Evolutionary conservation across 73 alveolate species (phyloP).

Genomic region (Blepharisma stoltei): DNA sequence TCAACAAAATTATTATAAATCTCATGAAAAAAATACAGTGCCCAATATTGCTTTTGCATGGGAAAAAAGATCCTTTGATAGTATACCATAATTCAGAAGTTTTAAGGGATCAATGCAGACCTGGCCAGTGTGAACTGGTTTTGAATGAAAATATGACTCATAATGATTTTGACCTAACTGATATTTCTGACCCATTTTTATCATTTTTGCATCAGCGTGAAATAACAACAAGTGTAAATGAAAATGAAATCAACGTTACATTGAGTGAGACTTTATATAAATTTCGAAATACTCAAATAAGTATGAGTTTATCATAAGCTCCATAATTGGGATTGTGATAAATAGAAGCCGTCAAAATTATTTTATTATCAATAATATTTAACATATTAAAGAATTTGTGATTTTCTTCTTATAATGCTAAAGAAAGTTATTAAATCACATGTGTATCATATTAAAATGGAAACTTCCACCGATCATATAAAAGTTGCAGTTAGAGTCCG

Average conservation of each 20-base stretch:
- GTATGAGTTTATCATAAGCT: too few relatives aligned
- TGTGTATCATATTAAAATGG: too few relatives aligned
- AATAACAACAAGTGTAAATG: slow-evolving; percentile 17
- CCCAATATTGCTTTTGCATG: slow-evolving; percentile 76
- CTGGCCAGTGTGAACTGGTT: slow-evolving; percentile 56
- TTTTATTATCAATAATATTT: too few relatives aligned
- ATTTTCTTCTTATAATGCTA: too few relatives aligned
- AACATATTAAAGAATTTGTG: too few relatives aligned
- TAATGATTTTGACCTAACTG: slow-evolving; percentile 77
- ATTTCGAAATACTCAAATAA: too few relatives aligned
- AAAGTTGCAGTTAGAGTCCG: slow-evolving; percentile 53
- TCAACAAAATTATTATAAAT: too few relatives aligned
- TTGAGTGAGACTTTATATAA: too few relatives aligned
- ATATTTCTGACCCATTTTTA: slow-evolving; percentile 67
- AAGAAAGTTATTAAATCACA: too few relatives aligned
- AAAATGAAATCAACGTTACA: too few relatives aligned
- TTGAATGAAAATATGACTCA: slow-evolving; percentile 80
- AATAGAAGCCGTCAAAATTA: too few relatives aligned
- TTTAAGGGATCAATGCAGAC: slow-evolving; percentile 52
- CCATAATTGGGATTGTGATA: too few relatives aligned
- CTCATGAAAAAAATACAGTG: slow-evolving; percentile 63
- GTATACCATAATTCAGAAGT: slow-evolving; percentile 73
- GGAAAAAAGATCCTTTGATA: slow-evolving; percentile 67
- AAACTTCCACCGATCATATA: slow-evolving; percentile 9
- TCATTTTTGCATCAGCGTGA: slow-evolving; percentile 47